Evolutionary conservation across 2,329 filamentous ascomycete genomes (phyloP), one percentile per base, ranked within the genome.

Genomic region (Fusarium pseudocircinatum): DNA sequence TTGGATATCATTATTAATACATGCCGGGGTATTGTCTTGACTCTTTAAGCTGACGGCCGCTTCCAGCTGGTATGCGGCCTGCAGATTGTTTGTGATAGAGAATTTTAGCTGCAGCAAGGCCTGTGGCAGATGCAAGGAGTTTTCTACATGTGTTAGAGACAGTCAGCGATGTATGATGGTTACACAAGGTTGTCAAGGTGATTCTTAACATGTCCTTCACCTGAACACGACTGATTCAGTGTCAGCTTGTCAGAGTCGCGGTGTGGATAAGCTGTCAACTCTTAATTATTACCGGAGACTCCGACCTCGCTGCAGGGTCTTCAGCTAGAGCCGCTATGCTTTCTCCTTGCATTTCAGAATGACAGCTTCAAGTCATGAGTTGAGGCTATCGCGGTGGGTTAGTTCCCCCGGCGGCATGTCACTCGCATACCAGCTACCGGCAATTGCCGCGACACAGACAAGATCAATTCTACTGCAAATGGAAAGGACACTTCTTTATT

Each of bases 1-100:
- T 73, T 73, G 70, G 69, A 43, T 50, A 36, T 52, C 60, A n/a
- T 47, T 52, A 56, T 47, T 39, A 52, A 39, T 54, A 22, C 42
- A 58, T 67, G 58, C 49, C 49, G 65, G 52, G 60, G 65, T 53
- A 58, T 26, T 71, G 68, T 68, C 62, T 71, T 42, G 50, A 53
- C 54, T 69, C 47, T 61, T 46, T 32, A 54, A 63, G 69, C 58
- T 59, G 65, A 59, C 37, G 46, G 43, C 53, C 58, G 30, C 49
- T 63, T 44, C 30, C 32, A 44, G 52, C 53, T 43, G 53, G 39
- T 42, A 47, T 67, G 59, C 39, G 40, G 40, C 37, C n/a, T 54
- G 59, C n/a, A 69, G n/a, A 49, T 49, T 50, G 54, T 54, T 42
- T 65, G 69, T 69, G 69, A 73, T 53, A 26, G 36, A 50, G 28